These are phyloP conservation scores for Xylariomycetidae sp. DNA, from an alignment of 2,329 filamentous ascomycete species.

Conservation along the genomic window DNA sequence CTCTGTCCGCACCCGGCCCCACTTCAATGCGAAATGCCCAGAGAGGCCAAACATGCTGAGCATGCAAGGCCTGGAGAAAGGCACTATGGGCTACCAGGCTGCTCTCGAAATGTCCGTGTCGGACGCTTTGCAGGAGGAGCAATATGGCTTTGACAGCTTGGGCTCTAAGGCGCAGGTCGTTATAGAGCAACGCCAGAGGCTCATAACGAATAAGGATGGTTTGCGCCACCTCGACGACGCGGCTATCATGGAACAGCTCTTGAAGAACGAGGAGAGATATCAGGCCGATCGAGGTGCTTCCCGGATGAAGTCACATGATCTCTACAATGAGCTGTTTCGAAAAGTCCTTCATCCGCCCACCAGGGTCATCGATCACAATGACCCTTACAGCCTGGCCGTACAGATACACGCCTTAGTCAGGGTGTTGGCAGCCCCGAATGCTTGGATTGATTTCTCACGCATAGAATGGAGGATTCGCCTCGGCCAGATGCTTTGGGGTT, in stretches of 20 bases:
- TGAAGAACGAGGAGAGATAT: slow-evolving; percentile 52
- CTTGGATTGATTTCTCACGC: slow-evolving; percentile 71
- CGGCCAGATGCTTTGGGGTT: slow-evolving; percentile 67
- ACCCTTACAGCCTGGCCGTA: slow-evolving; percentile 60
- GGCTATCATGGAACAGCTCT: slow-evolving; percentile 54
- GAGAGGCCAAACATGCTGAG: slow-evolving; percentile 69
- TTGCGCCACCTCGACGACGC: slow-evolving; percentile 54
- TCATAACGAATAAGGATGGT: slow-evolving; percentile 48
- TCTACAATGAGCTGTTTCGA: slow-evolving; percentile 60
- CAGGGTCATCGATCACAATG: slow-evolving; percentile 50
- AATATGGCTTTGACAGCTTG: slow-evolving; percentile 54
- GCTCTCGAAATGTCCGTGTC: slow-evolving; percentile 62
- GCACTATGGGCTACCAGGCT: slow-evolving; percentile 64
- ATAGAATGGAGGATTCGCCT: slow-evolving; percentile 72
- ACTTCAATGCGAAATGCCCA: slow-evolving; percentile 54
- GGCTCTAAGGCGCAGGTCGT: slow-evolving; percentile 51
- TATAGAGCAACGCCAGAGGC: slow-evolving; percentile 52
- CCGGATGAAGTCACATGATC: slow-evolving; percentile 46
- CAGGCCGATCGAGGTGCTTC: slow-evolving; percentile 46
- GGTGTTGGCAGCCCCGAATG: slow-evolving; percentile 58
- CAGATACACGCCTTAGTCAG: slow-evolving; percentile 67
- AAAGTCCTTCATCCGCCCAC: slow-evolving; percentile 55
- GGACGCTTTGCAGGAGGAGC: slow-evolving; percentile 60
- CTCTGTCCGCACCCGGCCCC: slow-evolving; percentile 43
- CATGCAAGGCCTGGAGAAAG: slow-evolving; percentile 67